Base-by-base conservation (phyloP, 495 filamentous ascomycete species). In the Talaromyces stipitatus region DNA sequence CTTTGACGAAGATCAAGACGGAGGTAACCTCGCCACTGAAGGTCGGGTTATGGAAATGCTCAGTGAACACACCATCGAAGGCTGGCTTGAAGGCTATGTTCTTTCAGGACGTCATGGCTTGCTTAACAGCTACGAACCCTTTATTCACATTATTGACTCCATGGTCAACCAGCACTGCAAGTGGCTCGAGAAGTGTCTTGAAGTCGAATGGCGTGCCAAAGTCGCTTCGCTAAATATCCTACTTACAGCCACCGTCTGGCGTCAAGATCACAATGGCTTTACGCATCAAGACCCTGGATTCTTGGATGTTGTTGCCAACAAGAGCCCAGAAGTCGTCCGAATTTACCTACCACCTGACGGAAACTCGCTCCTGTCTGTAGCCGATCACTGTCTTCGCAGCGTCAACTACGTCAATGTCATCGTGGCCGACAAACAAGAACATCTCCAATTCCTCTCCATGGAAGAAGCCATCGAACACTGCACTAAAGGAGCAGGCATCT, bases 101-200 rank as follows among this genome's bases (percentile, higher is more conserved):
- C 82, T 89, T 5, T 84, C 78, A 38, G 86, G 86, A 12, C 77
- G 85, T 3, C 85, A 90, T 62, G 85, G 86, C 18, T 67, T 90
- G 41, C 76, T 90, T 30, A 90, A 90, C 72, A 84, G 81, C 69
- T 90, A 90, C 72, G 85, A 90, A 64, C 85, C 86, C 0, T 90
- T 89, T 65, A 85, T 89, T 58, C 86, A 90, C 61, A 80, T 90
- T 62, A 88, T 90, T 61, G 86, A 90, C 64, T 85, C 81, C 1
- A 90, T 89, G 85, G 85, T 90, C 51, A 87, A 87, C 66, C 85
- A 88, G 69, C 86, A 89, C 70, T 87, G 85, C 74, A 90, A 90
- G 66, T 88, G 85, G 86, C 76, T 90, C 50, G 86, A 90, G 62
- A 90, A 90, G 68, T 86, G 81, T 59, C 68, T 82, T 8, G 86